phyloP scores from a whole-genome alignment of 2,329 filamentous ascomycete genomes.

The Blumeria graminis region DNA sequence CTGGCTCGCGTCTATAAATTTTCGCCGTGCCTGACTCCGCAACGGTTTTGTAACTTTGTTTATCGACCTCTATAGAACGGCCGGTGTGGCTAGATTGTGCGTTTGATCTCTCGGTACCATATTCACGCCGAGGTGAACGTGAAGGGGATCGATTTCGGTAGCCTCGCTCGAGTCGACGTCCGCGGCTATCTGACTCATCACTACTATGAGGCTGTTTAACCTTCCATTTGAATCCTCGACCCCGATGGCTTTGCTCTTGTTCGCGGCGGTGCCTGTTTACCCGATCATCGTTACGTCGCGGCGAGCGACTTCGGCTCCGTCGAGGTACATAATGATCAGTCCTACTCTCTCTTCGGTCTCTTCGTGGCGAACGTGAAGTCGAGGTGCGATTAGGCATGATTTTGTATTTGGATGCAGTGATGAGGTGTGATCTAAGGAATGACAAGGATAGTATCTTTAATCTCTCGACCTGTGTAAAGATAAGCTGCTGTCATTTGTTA shows the following conservation, averaged over 20 bases:
- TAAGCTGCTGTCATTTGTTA: no score
- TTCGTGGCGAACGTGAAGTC: neutral
- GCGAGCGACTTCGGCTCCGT: slow-evolving; percentile 20
- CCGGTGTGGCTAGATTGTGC: no score
- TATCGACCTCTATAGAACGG: no score
- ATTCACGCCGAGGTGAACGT: slow-evolving; percentile 11
- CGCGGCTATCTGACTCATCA: slow-evolving; percentile 20
- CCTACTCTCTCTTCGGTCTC: neutral
- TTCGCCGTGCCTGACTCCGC: neutral
- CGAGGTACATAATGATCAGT: no score
- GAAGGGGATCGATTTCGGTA: slow-evolving; percentile 22
- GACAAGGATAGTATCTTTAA: no score
- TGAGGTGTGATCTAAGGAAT: no score
- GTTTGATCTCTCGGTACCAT: no score
- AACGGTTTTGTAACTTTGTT: no score
- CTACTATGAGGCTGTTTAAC: slow-evolving; percentile 24
- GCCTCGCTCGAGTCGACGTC: slow-evolving; percentile 26
- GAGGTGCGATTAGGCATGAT: no score
- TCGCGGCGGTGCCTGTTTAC: slow-evolving; percentile 8
- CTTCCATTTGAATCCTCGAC: slow-evolving; percentile 31
- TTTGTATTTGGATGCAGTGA: no score
- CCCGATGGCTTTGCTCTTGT: slow-evolving; percentile 6
- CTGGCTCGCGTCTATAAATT: neutral
- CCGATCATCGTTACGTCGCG: slow-evolving; percentile 17
- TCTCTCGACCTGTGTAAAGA: no score